phyloP scores from a whole-genome alignment of 192 early-diverging fungal species.

The Podila clonocystis region DNA sequence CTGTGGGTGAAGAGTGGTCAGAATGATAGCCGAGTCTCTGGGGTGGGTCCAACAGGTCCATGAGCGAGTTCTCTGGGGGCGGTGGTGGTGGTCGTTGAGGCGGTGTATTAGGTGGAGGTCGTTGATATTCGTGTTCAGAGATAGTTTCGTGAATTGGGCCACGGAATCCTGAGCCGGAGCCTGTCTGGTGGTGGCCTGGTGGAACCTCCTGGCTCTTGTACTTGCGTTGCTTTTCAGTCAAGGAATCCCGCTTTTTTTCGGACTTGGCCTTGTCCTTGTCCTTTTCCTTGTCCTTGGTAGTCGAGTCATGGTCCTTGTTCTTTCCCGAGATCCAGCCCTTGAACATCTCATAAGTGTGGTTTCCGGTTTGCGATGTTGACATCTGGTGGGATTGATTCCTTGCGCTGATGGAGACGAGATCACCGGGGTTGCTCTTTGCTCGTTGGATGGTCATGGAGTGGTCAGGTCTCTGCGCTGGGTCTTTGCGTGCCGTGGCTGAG shows the following conservation, averaged over 20 bases:
- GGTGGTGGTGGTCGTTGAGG: constrained; percentile 36
- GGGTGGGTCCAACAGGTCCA: constrained; percentile 40
- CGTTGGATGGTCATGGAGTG: constrained; percentile 26
- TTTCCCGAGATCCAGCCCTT: constrained; percentile 34
- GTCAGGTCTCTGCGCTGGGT: neutral
- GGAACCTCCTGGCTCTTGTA: constrained; percentile 38
- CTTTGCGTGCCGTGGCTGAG: constrained; percentile 4
- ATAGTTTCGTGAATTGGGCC: neutral
- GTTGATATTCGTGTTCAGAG: constrained; percentile 3
- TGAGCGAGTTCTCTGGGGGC: constrained; percentile 28
- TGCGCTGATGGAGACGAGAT: constrained; percentile 5
- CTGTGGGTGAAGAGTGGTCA: constrained; percentile 21
- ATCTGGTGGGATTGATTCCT: constrained; percentile 3
- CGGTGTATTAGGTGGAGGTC: neutral
- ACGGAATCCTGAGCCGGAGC: constrained; percentile 3
- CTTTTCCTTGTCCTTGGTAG: neutral
- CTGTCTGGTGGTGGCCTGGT: neutral
- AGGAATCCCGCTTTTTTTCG: constrained; percentile 14
- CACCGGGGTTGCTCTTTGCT: constrained; percentile 46
- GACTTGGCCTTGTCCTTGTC: constrained; percentile 9
- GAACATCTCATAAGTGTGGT: constrained; percentile 34
- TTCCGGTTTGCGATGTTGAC: neutral
- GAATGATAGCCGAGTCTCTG: constrained; percentile 17
- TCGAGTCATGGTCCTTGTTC: constrained; percentile 22
- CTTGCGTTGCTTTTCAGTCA: constrained; percentile 37